A percentile compares a stretch with the other conserved stretches of the same genome.
Evolutionary conservation across 768 basidiomycete genomes (phyloP).

Genomic region (Suillus hirtellus): DNA sequence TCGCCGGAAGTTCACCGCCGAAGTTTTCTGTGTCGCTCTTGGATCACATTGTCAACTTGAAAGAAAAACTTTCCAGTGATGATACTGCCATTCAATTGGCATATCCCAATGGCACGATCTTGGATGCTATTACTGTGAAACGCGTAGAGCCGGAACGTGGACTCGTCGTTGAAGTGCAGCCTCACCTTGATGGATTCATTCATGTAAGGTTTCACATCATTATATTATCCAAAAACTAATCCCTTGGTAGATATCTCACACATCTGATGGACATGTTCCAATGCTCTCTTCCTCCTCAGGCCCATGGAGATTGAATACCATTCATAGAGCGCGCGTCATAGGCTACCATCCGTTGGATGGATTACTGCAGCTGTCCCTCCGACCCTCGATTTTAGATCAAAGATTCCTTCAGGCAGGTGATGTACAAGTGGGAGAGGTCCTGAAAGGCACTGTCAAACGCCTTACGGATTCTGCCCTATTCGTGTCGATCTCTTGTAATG

Average conservation of each 20-base stretch:
- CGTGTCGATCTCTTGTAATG: constrained; percentile 80
- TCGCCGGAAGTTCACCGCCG: constrained; percentile 67
- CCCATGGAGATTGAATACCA: constrained; percentile 76
- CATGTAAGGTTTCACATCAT: constrained; percentile 59
- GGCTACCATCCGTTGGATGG: constrained; percentile 88
- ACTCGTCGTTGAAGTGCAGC: constrained; percentile 64
- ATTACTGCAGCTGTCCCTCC: constrained; percentile 83
- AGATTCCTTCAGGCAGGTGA: constrained; percentile 83
- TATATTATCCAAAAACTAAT: constrained; percentile 6
- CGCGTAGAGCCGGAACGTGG: constrained; percentile 83
- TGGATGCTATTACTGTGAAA: constrained; percentile 74
- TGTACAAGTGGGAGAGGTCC: constrained; percentile 78
- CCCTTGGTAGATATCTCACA: constrained; percentile 77
- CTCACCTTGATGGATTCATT: constrained; percentile 70
- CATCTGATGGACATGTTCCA: constrained; percentile 83
- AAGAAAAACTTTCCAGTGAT: constrained; percentile 30
- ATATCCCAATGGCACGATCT: constrained; percentile 76
- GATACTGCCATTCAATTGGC: constrained; percentile 45
- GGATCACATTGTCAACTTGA: constrained; percentile 67
- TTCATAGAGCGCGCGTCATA: constrained; percentile 64
- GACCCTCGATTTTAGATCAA: constrained; percentile 79
- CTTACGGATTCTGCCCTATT: constrained; percentile 82
- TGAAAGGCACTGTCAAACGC: constrained; percentile 81
- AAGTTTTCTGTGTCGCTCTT: constrained; percentile 81
- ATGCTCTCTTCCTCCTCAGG: constrained; percentile 71